These are phyloP conservation scores for Mucor circinelloides DNA, from an alignment of 371 early-diverging fungal genomes.

Conservation along the genomic window DNA sequence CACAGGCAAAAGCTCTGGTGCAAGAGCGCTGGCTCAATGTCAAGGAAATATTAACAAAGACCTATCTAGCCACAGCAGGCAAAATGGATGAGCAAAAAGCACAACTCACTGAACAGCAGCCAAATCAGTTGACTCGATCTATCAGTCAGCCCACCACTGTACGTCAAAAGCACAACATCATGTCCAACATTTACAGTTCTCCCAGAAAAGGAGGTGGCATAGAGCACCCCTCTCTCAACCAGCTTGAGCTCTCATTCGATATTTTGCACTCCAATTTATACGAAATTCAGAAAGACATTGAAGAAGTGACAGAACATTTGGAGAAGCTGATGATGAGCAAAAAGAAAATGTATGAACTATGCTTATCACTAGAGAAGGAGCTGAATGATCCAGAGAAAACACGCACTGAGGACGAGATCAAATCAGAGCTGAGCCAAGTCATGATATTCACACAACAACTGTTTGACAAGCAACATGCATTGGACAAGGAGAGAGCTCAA, in stretches of 20 bases:
- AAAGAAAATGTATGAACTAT: conserved; percentile 54
- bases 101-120: not conserved
- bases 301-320: conserved; percentile 41
- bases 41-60: conserved; percentile 15
- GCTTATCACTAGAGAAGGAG: conserved; percentile 47
- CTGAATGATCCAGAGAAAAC: not conserved
- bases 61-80: not conserved
- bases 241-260: conserved; percentile 60
- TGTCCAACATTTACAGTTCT: not conserved
- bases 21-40: conserved; percentile 28
- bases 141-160: not conserved
- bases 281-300: conserved; percentile 62
- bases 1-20: conserved; percentile 10
- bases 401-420: conserved; percentile 16
- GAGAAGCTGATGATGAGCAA: conserved; percentile 45
- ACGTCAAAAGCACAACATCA: not conserved
- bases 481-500: conserved; percentile 32
- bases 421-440: conserved; percentile 35
- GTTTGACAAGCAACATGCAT: conserved; percentile 34
- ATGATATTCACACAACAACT: conserved; percentile 33
- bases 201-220: not conserved
- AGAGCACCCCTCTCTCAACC: conserved; percentile 40
- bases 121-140: not conserved
- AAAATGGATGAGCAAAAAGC: not conserved
- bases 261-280: conserved; percentile 57